Conservation (phyloP, 2,329 filamentous ascomycete species). For the Podosphaera leucotricha region DNA sequence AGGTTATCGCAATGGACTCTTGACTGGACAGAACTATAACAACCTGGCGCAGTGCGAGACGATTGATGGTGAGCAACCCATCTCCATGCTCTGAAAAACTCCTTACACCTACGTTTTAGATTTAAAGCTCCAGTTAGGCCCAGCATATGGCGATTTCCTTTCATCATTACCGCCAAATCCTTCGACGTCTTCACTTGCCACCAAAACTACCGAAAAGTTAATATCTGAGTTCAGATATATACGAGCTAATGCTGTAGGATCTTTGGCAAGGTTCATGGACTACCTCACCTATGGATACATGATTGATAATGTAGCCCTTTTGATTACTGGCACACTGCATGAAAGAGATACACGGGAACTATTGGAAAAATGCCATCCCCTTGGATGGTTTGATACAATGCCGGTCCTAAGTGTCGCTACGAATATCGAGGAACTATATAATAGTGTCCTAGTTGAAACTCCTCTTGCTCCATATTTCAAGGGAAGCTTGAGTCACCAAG, state of each 20-base stretch:
- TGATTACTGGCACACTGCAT: conserved; percentile 94
- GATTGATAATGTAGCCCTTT: conserved; percentile 96
- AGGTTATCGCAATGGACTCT: conserved; percentile 82
- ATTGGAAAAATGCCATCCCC: conserved; percentile 80
- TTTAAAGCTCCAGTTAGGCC: conserved; percentile 90
- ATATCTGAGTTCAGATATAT: conserved; percentile 95
- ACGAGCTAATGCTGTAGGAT: conserved; percentile 77
- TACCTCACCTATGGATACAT: conserved; percentile 98
- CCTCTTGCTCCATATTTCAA: conserved; percentile 95
- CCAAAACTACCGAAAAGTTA: conserved; percentile 93
- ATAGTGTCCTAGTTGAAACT: conserved; percentile 90
- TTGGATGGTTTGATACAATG: conserved; percentile 98
- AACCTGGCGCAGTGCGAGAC: conserved; percentile 96
- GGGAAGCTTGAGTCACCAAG: conserved; percentile 81
- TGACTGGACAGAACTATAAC: conserved; percentile 75
- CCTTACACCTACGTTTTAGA: conserved; percentile 29
- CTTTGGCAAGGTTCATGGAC: conserved; percentile 86
- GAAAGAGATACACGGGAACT: conserved; percentile 92
- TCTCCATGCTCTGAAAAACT: not conserved
- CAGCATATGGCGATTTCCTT: conserved; percentile 93
- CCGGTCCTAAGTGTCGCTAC: conserved; percentile 93
- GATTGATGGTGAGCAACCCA: conserved; percentile 49
- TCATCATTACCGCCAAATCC: conserved; percentile 83
- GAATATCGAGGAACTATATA: conserved; percentile 97
- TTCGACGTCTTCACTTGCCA: conserved; percentile 80